Evolutionary conservation across 1,284 basidiomycete species (phyloP), one percentile per base, ranked within the genome.

Genomic region (Apiotrichum siamense): DNA sequence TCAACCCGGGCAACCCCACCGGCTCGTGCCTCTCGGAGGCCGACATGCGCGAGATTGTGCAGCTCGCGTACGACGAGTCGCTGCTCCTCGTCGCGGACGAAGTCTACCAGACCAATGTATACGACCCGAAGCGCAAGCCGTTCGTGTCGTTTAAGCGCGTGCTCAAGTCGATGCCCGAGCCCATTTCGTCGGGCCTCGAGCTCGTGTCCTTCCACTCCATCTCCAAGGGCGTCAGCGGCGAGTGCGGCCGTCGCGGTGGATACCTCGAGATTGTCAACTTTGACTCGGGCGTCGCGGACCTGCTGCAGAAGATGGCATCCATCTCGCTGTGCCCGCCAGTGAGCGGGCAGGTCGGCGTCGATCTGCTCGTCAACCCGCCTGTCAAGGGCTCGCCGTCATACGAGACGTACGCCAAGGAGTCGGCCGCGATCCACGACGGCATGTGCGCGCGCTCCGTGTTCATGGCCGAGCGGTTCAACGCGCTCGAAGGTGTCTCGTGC

Each of bases 1-100:
- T 94, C 77, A 93, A 93, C 76, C 90, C 90, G 0, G 91, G 91
- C 18, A 94, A 94, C 74, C 90, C 91, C 23, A 93, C 90, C 0
- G 91, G 90, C 41, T 81, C 85, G 7, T 78, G 90, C 44, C 79
- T 94, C n/a, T 80, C 83, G 59, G 77, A 81, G 54, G 58, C 69
- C 27, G 85, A 84, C 35, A 86, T 89, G 78, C 76, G 79, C 51
- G 76, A 79, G 47, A 80, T 94, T 54, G 81, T 92, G 21, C 74
- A 80, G 41, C 75, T 93, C 17, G 90, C 87, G 74, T 85, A 88
- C 69, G 77, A 85, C 62, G 77, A 93, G 73, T 77, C 77, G n/a
- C 80, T 94, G 47, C 84, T 91, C 13, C 80, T 94, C 43, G 80
- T 93, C 56, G 90, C 90, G 0, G 90, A 94, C 69, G 90, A 94